Evolutionary conservation across 1,284 basidiomycete genomes (phyloP), one percentile per base, ranked within the genome.

Genomic region (Acaromyces ingoldii): DNA sequence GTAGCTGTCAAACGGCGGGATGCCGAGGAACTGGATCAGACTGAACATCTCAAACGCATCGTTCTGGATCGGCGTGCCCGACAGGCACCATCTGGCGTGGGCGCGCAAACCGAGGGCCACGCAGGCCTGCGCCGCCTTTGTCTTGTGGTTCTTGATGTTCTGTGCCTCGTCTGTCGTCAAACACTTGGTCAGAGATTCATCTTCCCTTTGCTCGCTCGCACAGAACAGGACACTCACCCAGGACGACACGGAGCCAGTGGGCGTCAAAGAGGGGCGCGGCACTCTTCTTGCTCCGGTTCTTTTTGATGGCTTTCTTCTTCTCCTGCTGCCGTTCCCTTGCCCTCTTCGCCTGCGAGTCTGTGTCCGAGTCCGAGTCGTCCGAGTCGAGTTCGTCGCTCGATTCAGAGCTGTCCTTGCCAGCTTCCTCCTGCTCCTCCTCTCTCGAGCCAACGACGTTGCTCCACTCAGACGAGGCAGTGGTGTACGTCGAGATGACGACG

Each of bases 111-210:
- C 77, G 9, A 98, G 80, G 1, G 81, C 86, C 55, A 83, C 88
- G 56, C 91, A 92, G 0, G 89, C 91, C 37, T 85, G 80, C 1
- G 71, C 85, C 26, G 83, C 82, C 73, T 91, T 88, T 0, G 92
- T 89, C 29, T 82, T 86, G 54, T 84, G 80, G 69, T 96, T 95
- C 81, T 97, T 97, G 79, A 98, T 97, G 68, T 88, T 91, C 72
- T 98, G 93, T 0, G 93, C 93, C 74, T 98, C 93, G 70, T 96
- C 91, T 90, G 53, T n/a, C 40, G 26, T 33, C 31, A 22, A 31
- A 42, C 29, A 45, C 25, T 19, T 28, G 58, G 44, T 39, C 45
- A 59, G 9, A 40, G 30, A 17, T n/a, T n/a, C n/a, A n/a, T n/a
- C n/a, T n/a, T n/a, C n/a, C n/a, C n/a, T n/a, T n/a, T 24, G 41